Conservation (phyloP, 306 rosid species). For the Quillaja saponaria region DNA sequence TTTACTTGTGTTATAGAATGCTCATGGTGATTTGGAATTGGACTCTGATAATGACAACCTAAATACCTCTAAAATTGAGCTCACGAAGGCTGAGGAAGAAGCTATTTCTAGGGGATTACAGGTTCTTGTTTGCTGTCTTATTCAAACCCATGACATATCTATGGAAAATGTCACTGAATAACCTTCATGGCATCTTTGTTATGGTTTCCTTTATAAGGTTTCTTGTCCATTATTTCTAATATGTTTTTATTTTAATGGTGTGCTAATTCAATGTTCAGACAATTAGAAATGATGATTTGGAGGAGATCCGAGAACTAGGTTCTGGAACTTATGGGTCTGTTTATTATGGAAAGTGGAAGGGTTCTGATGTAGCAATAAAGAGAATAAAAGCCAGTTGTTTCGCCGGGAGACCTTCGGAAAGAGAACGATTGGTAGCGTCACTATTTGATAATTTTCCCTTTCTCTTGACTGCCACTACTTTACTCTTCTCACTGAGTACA, state of each 20-base stretch:
- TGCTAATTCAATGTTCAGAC: constrained; percentile 54
- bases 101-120: constrained; percentile 93
- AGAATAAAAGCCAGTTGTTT: constrained; percentile 98
- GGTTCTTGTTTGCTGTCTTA: constrained; percentile 47
- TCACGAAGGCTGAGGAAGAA: constrained; percentile 94
- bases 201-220: constrained; percentile 9
- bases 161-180: neutral
- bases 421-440: constrained; percentile 82
- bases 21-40: constrained; percentile 65
- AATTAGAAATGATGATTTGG: constrained; percentile 88
- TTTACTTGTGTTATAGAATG: constrained; percentile 52
- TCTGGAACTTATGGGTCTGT: constrained; percentile 98
- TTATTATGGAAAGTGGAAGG: constrained; percentile 98
- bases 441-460: constrained; percentile 30
- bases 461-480: constrained; percentile 29
- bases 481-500: constrained; percentile 1
- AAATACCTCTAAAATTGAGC: constrained; percentile 73
- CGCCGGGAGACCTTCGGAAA: constrained; percentile 93
- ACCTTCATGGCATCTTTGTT: neutral
- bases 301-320: constrained; percentile 95
- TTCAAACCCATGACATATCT: constrained; percentile 24
- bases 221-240: constrained; percentile 23
- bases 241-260: constrained; percentile 30
- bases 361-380: constrained; percentile 96
- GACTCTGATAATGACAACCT: constrained; percentile 66